Conservation (phyloP, 805 yeast species). For the Wickerhamia fluorescens region DNA sequence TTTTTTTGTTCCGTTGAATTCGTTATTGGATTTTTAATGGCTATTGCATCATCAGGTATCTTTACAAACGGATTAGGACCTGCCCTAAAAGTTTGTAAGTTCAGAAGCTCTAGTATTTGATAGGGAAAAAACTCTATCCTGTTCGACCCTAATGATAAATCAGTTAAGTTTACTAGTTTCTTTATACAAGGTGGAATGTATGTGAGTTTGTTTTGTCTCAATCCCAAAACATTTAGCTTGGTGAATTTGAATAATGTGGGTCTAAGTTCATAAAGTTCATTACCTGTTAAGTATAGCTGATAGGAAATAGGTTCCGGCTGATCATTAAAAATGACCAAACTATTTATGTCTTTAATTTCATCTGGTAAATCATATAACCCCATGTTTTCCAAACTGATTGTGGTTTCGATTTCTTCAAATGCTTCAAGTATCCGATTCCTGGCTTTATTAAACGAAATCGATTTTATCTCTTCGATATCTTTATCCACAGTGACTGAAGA, state of each 20-base stretch:
- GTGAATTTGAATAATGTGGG: conserved; percentile 45
- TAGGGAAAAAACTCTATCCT: conserved; percentile 46
- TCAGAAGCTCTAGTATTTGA: conserved; percentile 41
- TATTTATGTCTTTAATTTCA: conserved; percentile 50
- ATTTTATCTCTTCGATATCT: conserved; percentile 14
- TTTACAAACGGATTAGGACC: conserved; percentile 45
- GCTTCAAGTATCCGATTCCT: conserved; percentile 35
- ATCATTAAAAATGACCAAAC: conserved; percentile 39
- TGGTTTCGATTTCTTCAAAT: conserved; percentile 41
- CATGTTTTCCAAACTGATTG: conserved; percentile 42
- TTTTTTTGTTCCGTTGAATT: conserved; percentile 20
- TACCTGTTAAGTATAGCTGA: conserved; percentile 47
- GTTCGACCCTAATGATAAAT: conserved; percentile 46
- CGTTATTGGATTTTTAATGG: conserved; percentile 8
- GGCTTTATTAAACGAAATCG: conserved; percentile 22
- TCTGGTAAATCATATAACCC: conserved; percentile 46
- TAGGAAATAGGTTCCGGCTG: conserved; percentile 20
- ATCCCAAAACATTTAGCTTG: conserved; percentile 43
- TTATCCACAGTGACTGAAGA: conserved; percentile 25
- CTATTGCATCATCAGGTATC: conserved; percentile 20
- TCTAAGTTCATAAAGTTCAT: conserved; percentile 40
- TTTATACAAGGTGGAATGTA: conserved; percentile 14
- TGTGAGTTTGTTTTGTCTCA: conserved; percentile 38
- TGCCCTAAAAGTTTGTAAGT: conserved; percentile 40
- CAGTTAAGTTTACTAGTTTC: conserved; percentile 30